These are phyloP conservation scores for Bocquillonia castaneifolia DNA, from an alignment of 441 rosid genomes.

Conservation along the genomic window DNA sequence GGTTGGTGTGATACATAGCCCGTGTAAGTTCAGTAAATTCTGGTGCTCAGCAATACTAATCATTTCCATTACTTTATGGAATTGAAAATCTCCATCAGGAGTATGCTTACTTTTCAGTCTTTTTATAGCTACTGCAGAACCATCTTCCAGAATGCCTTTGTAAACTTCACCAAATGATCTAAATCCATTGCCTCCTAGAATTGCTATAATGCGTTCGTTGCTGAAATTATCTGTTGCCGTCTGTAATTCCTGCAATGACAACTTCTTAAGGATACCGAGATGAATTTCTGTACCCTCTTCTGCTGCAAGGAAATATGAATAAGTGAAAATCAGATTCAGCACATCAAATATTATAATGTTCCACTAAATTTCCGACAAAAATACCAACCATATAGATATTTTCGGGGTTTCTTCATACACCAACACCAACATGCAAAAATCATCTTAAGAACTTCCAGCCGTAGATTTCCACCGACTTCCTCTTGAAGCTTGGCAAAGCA, in stretches of 20 bases:
- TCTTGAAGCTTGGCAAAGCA: background rate
- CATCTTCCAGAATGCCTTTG: conserved; percentile 76
- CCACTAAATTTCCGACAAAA: background rate
- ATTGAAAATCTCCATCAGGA: conserved; percentile 74
- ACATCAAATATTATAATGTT: background rate
- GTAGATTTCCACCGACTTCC: background rate
- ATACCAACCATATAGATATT: background rate
- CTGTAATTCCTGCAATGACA: conserved; percentile 79
- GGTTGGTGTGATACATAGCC: conserved; percentile 71
- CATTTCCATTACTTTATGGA: conserved; percentile 88
- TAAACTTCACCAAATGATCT: conserved; percentile 85
- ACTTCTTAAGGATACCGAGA: conserved; percentile 75
- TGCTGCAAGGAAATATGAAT: conserved; percentile 35
- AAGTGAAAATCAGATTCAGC: background rate
- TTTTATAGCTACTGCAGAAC: conserved; percentile 73
- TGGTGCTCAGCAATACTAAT: conserved; percentile 89
- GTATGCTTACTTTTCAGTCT: conserved; percentile 73
- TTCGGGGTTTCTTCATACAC: background rate
- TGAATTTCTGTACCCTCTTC: conserved; percentile 74
- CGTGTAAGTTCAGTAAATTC: conserved; percentile 73
- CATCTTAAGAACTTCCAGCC: background rate
- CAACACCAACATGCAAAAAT: conserved; percentile 7
- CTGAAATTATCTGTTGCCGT: conserved; percentile 75
- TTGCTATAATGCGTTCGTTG: conserved; percentile 71
- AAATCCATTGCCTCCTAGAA: no score